A percentile compares a stretch with the other conserved stretches of the same genome.
These are phyloP conservation scores for Urtica urens DNA, from an alignment of 306 rosid species.

Conservation along the genomic window DNA sequence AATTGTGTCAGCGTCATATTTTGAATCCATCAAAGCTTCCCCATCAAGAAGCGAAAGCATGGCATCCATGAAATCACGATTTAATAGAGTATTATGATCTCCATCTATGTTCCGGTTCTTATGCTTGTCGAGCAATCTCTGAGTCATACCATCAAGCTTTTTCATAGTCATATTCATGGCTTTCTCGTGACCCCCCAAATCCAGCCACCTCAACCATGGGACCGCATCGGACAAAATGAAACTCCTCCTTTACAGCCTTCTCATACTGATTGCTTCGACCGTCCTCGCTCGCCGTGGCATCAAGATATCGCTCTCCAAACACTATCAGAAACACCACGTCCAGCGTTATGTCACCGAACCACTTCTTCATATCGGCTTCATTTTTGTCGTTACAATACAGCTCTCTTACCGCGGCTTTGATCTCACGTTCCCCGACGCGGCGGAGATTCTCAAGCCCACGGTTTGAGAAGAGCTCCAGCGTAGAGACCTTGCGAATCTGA, in stretches of 20 bases:
- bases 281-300: constrained; percentile 28
- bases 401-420: constrained; percentile 19
- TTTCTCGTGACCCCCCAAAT: constrained; percentile 17
- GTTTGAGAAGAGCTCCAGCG: constrained; percentile 31
- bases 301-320: constrained; percentile 42
- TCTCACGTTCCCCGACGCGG: constrained; percentile 22
- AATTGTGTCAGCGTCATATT: constrained; percentile 25
- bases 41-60: constrained; percentile 30
- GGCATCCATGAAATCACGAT: constrained; percentile 45
- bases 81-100: not conserved
- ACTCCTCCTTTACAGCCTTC: constrained; percentile 19
- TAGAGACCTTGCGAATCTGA: constrained; percentile 26
- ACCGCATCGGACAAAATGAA: constrained; percentile 32
- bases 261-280: constrained; percentile 14
- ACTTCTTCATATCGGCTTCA: constrained; percentile 28
- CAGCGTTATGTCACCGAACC: constrained; percentile 31
- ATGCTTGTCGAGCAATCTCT: constrained; percentile 48
- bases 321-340: constrained; percentile 29
- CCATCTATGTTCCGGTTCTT: not conserved
- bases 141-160: constrained; percentile 29
- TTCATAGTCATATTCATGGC: constrained; percentile 36
- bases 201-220: constrained; percentile 40
- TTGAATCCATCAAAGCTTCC: constrained; percentile 20
- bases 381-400: constrained; percentile 2
- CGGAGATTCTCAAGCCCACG: constrained; percentile 28